These are phyloP conservation scores for Cadophora sp. DNA, from an alignment of 2,329 filamentous ascomycete genomes.

Conservation along the genomic window DNA sequence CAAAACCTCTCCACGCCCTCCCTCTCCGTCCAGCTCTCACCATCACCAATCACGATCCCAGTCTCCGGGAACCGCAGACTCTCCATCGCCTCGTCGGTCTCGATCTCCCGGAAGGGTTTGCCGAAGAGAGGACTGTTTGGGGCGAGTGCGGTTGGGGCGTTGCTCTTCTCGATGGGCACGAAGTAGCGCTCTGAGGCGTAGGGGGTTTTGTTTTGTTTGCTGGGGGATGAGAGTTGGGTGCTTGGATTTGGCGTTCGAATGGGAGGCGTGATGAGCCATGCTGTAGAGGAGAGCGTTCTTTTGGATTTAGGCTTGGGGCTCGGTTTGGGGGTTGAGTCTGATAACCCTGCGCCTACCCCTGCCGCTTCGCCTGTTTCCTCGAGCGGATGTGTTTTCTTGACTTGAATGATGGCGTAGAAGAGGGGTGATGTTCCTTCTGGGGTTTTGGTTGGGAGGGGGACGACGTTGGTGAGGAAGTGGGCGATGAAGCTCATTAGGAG, in stretches of 20 bases:
- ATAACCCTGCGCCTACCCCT: not conserved
- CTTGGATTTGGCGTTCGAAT: not conserved
- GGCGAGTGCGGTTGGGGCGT: conserved; percentile 6
- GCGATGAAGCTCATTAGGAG: conserved; percentile 17
- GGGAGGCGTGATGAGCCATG: not conserved
- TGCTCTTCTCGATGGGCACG: conserved; percentile 19
- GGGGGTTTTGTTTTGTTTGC: not conserved
- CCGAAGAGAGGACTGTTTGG: conserved; percentile 5
- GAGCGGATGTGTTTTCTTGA: not conserved
- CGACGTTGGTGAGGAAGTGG: not conserved
- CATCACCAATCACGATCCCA: conserved; percentile 22
- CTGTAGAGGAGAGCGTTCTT: not conserved
- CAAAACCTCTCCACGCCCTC: conserved; percentile 28
- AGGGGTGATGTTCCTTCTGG: not conserved
- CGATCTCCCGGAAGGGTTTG: conserved; percentile 19
- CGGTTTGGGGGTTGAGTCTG: too few relatives aligned
- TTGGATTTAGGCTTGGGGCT: not conserved
- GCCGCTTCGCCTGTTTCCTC: not conserved
- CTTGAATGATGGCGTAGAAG: conserved; percentile 15
- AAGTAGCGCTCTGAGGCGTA: conserved; percentile 19
- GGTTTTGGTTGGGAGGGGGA: not conserved
- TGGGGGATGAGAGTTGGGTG: not conserved
- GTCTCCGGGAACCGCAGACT: not conserved
- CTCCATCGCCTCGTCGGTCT: conserved; percentile 6
- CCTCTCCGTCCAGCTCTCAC: conserved; percentile 19